Evolutionary conservation across 2,329 filamentous ascomycete genomes (phyloP).

Genomic region (Pleoardoris graminearum): DNA sequence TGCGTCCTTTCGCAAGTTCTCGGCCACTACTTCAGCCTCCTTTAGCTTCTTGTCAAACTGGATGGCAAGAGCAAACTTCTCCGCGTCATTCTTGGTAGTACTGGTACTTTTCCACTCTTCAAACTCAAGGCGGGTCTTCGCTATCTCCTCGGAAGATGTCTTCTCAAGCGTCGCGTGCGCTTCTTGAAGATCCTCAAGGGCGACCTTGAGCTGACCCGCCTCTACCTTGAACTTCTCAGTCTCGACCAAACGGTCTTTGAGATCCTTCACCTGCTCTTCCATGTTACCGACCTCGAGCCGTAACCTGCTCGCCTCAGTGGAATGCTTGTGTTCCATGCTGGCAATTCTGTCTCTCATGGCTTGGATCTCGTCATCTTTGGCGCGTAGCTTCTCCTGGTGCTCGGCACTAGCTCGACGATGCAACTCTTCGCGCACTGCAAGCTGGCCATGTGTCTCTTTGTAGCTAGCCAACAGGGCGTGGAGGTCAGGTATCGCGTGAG

Average conservation of each 20-base stretch:
- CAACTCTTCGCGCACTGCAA: slow-evolving; percentile 54
- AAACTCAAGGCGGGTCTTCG: slow-evolving; percentile 43
- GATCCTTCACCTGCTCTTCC: slow-evolving; percentile 57
- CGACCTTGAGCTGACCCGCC: slow-evolving; percentile 35
- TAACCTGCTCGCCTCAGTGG: slow-evolving; percentile 55
- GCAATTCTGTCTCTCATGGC: slow-evolving; percentile 56
- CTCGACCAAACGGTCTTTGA: slow-evolving; percentile 52
- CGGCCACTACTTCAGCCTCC: slow-evolving; percentile 53
- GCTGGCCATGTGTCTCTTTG: slow-evolving; percentile 55
- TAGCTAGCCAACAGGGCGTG: slow-evolving; percentile 49
- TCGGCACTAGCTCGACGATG: slow-evolving; percentile 54
- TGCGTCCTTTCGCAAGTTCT: slow-evolving; percentile 53
- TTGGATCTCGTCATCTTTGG: slow-evolving; percentile 58
- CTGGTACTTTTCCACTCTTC: slow-evolving; percentile 49
- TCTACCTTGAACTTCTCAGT: slow-evolving; percentile 50
- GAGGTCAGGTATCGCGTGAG: slow-evolving; percentile 45
- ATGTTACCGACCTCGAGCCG: slow-evolving; percentile 56
- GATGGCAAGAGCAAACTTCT: slow-evolving; percentile 47
- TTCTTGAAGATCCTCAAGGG: slow-evolving; percentile 47
- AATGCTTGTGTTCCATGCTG: slow-evolving; percentile 54
- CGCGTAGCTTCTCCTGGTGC: slow-evolving; percentile 55
- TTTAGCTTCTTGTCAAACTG: slow-evolving; percentile 49
- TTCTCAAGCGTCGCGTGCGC: slow-evolving; percentile 45
- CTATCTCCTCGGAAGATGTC: slow-evolving; percentile 42
- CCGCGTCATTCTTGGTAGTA: slow-evolving; percentile 40